Conservation (phyloP, 768 basidiomycete genomes). For the Mycena galopus region DNA sequence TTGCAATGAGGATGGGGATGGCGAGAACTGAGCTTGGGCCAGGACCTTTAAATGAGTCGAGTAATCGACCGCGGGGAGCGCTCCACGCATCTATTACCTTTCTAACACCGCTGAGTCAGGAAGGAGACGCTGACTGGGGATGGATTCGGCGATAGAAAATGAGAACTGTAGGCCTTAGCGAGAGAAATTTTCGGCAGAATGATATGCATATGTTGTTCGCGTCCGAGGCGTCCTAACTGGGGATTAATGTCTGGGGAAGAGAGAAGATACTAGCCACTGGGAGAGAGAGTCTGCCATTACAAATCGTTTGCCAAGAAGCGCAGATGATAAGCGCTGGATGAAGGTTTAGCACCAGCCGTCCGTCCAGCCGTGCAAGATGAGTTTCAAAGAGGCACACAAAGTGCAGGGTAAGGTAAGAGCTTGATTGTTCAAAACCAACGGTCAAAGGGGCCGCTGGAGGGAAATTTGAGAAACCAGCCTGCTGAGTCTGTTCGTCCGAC, state of each 20-base stretch:
- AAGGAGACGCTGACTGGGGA: not conserved
- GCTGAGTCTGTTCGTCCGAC: too few relatives aligned
- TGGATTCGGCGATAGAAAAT: slow-evolving; percentile 17
- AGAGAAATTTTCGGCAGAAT: not conserved
- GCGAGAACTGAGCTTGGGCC: not conserved
- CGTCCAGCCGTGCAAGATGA: too few relatives aligned
- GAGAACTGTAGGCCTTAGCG: not conserved
- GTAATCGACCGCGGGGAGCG: slow-evolving; percentile 9
- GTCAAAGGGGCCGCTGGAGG: too few relatives aligned
- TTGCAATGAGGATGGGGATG: not conserved
- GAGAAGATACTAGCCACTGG: not conserved
- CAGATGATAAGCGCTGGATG: not conserved
- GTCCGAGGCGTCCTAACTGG: not conserved
- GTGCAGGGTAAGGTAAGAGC: too few relatives aligned
- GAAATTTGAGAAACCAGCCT: not conserved
- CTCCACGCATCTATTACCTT: slow-evolving; percentile 16
- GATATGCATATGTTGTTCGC: not conserved
- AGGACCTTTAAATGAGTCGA: not conserved
- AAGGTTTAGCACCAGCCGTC: not conserved
- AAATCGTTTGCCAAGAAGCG: not conserved
- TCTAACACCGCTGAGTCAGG: slow-evolving; percentile 23
- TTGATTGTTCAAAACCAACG: too few relatives aligned
- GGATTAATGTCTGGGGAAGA: not conserved
- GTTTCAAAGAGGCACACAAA: not conserved
- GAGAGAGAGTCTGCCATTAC: not conserved